phyloP scores from a whole-genome alignment of 257 asterid genomes.

The Avicennia marina region DNA sequence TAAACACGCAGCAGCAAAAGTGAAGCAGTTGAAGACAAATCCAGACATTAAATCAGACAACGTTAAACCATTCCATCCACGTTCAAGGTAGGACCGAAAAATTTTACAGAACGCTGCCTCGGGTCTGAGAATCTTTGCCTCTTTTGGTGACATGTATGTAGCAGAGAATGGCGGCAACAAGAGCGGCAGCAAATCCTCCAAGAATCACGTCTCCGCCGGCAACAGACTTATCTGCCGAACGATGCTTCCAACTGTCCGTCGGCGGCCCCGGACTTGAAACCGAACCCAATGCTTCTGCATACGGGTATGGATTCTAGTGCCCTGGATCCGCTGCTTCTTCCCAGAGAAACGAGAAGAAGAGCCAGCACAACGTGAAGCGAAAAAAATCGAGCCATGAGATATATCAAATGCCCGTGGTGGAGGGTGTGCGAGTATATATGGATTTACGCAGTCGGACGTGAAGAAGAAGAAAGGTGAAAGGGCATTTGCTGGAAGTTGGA shows the following conservation, averaged over 20 bases:
- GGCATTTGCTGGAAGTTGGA: not conserved
- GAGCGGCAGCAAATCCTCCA: not conserved
- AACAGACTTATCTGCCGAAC: not conserved
- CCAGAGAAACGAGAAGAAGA: too few species aligned
- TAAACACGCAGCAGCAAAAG: too few species aligned
- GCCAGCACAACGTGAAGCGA: not conserved
- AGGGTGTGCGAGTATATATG: not conserved
- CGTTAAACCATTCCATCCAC: too few species aligned
- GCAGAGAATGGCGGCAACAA: not conserved
- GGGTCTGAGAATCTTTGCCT: not conserved
- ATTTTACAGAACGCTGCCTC: too few species aligned
- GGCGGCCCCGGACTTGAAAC: too few species aligned
- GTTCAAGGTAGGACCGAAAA: too few species aligned
- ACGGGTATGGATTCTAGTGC: too few species aligned
- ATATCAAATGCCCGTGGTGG: not conserved
- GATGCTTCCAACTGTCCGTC: not conserved
- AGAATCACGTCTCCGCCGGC: slow-evolving; percentile 7
- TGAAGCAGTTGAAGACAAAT: too few species aligned
- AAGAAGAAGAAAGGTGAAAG: not conserved
- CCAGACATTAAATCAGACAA: too few species aligned
- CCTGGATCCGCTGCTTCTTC: too few species aligned
- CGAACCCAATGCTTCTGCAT: too few species aligned
- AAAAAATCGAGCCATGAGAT: not conserved
- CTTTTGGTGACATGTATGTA: not conserved
- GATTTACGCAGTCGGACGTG: not conserved